These are phyloP conservation scores for Megacollybia marginata DNA, from an alignment of 768 basidiomycete genomes.

Conservation along the genomic window DNA sequence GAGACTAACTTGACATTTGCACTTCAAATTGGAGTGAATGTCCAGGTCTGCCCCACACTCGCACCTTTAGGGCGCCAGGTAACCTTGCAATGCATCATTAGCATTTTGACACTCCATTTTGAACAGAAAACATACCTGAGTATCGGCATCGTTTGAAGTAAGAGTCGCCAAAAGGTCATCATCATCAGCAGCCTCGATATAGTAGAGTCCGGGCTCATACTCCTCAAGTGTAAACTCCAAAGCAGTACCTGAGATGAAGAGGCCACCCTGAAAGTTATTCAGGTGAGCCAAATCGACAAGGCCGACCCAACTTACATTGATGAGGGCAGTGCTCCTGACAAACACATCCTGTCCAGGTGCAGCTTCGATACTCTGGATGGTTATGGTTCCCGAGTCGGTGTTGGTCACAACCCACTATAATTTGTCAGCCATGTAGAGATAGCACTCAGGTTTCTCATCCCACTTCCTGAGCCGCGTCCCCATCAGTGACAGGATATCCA, in stretches of 20 bases:
- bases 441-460: no score
- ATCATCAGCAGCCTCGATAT: background rate
- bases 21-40: no score
- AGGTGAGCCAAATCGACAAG: no score
- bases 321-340: background rate
- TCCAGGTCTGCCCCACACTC: background rate
- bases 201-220: background rate
- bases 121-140: background rate
- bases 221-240: background rate
- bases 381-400: no score
- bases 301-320: slow-evolving; percentile 12
- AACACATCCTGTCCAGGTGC: background rate
- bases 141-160: background rate
- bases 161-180: background rate
- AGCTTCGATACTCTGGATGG: background rate
- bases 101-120: no score
- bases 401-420: no score
- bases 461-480: no score
- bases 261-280: background rate
- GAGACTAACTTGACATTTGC: no score
- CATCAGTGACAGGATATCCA: no score
- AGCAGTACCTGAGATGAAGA: background rate
- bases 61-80: background rate
- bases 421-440: no score
- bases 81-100: background rate